Evolutionary conservation across 2,329 filamentous ascomycete genomes (phyloP).

Genomic region (Alternaria novae-zelandiae): DNA sequence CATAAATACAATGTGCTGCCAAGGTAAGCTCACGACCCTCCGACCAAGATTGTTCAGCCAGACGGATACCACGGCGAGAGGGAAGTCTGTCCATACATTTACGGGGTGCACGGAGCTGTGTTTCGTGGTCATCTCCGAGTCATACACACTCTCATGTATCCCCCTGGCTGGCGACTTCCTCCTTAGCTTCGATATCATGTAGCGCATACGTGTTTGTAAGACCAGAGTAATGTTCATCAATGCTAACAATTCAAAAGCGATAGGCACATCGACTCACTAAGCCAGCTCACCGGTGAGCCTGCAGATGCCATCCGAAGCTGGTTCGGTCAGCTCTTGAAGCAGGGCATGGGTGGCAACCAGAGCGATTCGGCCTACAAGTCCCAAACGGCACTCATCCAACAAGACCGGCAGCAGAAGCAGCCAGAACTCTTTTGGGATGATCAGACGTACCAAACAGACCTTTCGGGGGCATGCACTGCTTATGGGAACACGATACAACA

Average conservation of each 20-base stretch:
- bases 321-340: conserved; percentile 46
- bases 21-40: conserved; percentile 15
- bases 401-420: conserved; percentile 5
- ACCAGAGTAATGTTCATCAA: neutral
- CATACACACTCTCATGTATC: neutral
- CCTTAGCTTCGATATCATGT: neutral
- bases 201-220: neutral
- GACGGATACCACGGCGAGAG: neutral
- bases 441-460: conserved; percentile 19
- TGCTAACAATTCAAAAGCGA: conserved; percentile 28
- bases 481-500: conserved; percentile 1
- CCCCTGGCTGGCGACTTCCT: neutral
- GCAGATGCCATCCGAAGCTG: conserved; percentile 42
- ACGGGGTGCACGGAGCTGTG: neutral
- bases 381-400: conserved; percentile 39
- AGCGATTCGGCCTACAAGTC: conserved; percentile 47
- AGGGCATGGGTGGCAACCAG: conserved; percentile 42
- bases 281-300: conserved; percentile 45
- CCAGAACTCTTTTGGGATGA: conserved; percentile 31
- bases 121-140: neutral
- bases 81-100: neutral
- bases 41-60: neutral
- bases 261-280: conserved; percentile 44
- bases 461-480: neutral
- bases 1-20: conserved; percentile 47